Percentiles rank a stretch among this genome's conserved stretches.
These are phyloP conservation scores for Triticum monococcum DNA, from an alignment of 176 grass and related monocot species.

Conservation along the genomic window DNA sequence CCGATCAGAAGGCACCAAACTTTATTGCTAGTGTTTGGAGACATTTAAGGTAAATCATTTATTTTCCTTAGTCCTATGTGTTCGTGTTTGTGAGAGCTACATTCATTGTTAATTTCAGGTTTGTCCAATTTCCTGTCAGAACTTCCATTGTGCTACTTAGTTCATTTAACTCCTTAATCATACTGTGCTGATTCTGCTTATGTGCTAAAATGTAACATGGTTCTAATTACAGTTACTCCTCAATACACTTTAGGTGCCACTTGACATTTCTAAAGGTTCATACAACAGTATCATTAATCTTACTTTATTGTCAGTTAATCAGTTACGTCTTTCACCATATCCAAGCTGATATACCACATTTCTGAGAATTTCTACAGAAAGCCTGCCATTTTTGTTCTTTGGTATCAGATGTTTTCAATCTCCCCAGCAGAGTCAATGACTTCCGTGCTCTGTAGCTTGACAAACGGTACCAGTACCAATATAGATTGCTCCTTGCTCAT, in stretches of 20 bases:
- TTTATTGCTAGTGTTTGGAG: background rate
- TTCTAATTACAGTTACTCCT: slow-evolving; percentile 14
- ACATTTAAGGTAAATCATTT: background rate
- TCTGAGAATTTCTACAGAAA: background rate
- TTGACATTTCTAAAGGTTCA: background rate
- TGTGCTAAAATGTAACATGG: background rate
- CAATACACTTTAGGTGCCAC: background rate
- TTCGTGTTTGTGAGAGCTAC: background rate
- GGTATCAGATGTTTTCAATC: slow-evolving; percentile 29
- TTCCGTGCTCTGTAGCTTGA: background rate
- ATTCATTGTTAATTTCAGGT: slow-evolving; percentile 49
- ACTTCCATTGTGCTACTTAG: background rate
- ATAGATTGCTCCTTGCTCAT: background rate
- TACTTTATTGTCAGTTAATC: background rate
- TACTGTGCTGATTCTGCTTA: background rate
- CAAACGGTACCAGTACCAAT: background rate
- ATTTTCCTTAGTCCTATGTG: background rate
- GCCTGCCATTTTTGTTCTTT: background rate
- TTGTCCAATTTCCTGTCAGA: slow-evolving; percentile 25
- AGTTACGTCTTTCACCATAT: slow-evolving; percentile 19
- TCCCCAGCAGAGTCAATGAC: background rate
- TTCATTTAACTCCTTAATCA: background rate
- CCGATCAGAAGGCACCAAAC: background rate
- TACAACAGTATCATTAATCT: background rate
- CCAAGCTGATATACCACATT: slow-evolving; percentile 6